These are phyloP conservation scores for Arctium minus DNA, from an alignment of 129 eudicot species.

Conservation along the genomic window DNA sequence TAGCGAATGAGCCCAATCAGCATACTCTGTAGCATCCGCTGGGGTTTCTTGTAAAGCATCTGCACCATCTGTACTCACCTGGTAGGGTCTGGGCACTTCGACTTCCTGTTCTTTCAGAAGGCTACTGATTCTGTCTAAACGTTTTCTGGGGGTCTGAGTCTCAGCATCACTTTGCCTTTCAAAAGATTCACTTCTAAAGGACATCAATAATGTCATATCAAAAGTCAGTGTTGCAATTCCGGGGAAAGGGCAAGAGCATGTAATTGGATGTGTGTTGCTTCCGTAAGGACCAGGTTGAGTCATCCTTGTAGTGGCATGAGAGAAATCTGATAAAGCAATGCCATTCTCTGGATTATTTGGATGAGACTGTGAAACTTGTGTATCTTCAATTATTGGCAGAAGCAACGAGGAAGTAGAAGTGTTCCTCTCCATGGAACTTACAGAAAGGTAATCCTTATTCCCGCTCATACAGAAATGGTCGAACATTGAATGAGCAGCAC, in stretches of 20 bases:
- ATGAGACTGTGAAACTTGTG: conserved; percentile 44
- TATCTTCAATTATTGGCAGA: conserved; percentile 48
- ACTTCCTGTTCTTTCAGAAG: conserved; percentile 29
- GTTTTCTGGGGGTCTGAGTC: conserved; percentile 28
- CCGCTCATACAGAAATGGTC: conserved; percentile 56
- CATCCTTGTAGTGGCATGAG: conserved; percentile 13
- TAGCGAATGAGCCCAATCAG: conserved; percentile 42
- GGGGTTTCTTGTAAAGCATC: conserved; percentile 35
- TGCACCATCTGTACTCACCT: conserved; percentile 22
- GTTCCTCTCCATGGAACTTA: conserved; percentile 38
- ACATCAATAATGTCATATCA: conserved; percentile 67
- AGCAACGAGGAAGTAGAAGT: conserved; percentile 63
- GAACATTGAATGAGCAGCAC: conserved; percentile 89
- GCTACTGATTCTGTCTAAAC: conserved; percentile 16
- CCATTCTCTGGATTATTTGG: conserved; percentile 24
- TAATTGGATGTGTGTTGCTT: conserved; percentile 42
- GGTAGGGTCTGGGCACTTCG: conserved; percentile 29
- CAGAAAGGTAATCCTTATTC: conserved; percentile 31
- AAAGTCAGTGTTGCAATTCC: conserved; percentile 77
- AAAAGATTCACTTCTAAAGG: conserved; percentile 41
- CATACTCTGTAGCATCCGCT: conserved; percentile 30
- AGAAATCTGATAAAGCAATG: conserved; percentile 15
- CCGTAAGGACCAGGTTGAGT: neutral
- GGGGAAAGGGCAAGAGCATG: conserved; percentile 79
- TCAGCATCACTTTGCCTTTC: conserved; percentile 28